Evolutionary conservation across 257 asterid species (phyloP).

Genomic region (Leonotis leonurus): DNA sequence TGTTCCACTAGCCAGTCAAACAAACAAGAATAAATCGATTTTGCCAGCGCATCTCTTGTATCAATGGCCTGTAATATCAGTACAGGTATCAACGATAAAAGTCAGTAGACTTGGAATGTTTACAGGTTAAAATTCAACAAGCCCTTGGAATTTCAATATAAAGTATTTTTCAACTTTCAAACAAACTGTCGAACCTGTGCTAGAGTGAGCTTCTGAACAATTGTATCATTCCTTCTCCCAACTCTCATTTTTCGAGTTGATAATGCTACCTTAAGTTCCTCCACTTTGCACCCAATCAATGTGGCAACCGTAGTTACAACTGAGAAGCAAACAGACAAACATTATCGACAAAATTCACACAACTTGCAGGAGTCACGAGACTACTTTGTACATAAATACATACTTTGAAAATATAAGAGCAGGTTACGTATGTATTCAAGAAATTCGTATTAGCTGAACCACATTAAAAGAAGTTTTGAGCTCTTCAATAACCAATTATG

Average conservation of each 20-base stretch:
- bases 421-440: neutral
- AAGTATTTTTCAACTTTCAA: slow-evolving; percentile 4
- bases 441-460: slow-evolving; percentile 5
- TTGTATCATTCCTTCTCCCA: slow-evolving; percentile 56
- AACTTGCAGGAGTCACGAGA: slow-evolving; percentile 5
- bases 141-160: neutral
- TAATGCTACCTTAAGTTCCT: slow-evolving; percentile 69
- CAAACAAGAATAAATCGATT: slow-evolving; percentile 86
- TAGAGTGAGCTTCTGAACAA: slow-evolving; percentile 71
- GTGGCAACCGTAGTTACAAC: slow-evolving; percentile 68
- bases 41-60: slow-evolving; percentile 91
- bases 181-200: slow-evolving; percentile 56
- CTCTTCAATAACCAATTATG: neutral
- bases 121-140: neutral
- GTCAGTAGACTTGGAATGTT: slow-evolving; percentile 6
- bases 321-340: slow-evolving; percentile 27
- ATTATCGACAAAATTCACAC: slow-evolving; percentile 1
- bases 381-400: neutral
- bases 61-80: slow-evolving; percentile 71
- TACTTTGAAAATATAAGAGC: neutral
- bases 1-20: slow-evolving; percentile 98
- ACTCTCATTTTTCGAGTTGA: slow-evolving; percentile 95
- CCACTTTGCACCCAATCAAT: slow-evolving; percentile 66
- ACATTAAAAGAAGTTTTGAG: slow-evolving; percentile 9
- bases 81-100: slow-evolving; percentile 9